Percentiles rank a stretch among this genome's conserved stretches.
Evolutionary conservation across 495 filamentous ascomycete genomes (phyloP).

Genomic region (Penicillium goetzii): DNA sequence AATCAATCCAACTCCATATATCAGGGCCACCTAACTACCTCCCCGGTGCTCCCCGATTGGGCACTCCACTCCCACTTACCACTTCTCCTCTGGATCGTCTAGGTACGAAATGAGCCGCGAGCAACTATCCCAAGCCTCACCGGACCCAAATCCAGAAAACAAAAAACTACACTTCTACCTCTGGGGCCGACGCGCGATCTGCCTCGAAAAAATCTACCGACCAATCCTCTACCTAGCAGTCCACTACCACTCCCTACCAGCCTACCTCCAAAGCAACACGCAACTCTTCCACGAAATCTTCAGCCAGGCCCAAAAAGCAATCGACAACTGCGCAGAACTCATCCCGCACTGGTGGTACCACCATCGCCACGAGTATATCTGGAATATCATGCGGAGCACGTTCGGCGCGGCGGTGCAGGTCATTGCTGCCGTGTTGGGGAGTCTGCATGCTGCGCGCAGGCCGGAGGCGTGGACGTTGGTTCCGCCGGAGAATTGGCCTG

Average conservation of each 20-base stretch:
- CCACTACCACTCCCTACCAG: conserved; percentile 27
- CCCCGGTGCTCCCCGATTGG: neutral
- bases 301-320: conserved; percentile 25
- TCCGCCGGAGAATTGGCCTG: conserved; percentile 27
- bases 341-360: conserved; percentile 33
- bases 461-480: conserved; percentile 18
- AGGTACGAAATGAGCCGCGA: conserved; percentile 24
- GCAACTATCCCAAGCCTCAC: conserved; percentile 13
- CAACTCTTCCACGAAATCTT: conserved; percentile 21
- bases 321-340: conserved; percentile 28
- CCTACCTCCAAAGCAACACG: conserved; percentile 20
- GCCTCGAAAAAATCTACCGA: conserved; percentile 32
- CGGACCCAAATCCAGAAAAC: conserved; percentile 14
- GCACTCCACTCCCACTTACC: conserved; percentile 1
- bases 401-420: conserved; percentile 31
- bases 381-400: conserved; percentile 26
- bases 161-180: conserved; percentile 29
- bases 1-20: neutral
- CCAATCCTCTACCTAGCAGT: conserved; percentile 33
- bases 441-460: conserved; percentile 12
- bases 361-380: conserved; percentile 35
- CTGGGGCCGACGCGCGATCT: conserved; percentile 22
- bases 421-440: conserved; percentile 25
- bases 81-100: neutral
- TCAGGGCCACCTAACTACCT: neutral